Evolutionary conservation across 805 yeast genomes (phyloP).

Genomic region (Grigorovia transvaalensis): DNA sequence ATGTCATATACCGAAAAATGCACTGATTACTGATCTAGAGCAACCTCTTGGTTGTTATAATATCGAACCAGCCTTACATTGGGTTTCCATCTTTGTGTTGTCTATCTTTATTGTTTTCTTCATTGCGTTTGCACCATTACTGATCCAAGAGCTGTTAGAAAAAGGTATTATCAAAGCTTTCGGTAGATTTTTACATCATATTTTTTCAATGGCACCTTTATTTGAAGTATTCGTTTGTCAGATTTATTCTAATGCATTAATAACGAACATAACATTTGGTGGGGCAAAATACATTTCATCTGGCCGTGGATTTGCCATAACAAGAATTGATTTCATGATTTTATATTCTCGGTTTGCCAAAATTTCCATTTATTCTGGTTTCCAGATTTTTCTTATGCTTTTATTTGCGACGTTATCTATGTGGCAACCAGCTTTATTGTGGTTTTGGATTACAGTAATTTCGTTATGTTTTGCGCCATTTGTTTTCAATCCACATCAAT

Average conservation of each 20-base stretch:
- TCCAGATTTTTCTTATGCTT: slow-evolving; percentile 55
- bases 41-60: slow-evolving; percentile 79
- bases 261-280: slow-evolving; percentile 72
- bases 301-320: slow-evolving; percentile 88
- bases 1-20: slow-evolving; percentile 56
- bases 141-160: slow-evolving; percentile 81
- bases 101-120: slow-evolving; percentile 90
- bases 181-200: slow-evolving; percentile 61
- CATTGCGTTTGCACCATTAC: slow-evolving; percentile 79
- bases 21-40: slow-evolving; percentile 64
- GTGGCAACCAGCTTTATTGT: slow-evolving; percentile 67
- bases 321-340: slow-evolving; percentile 60
- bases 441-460: slow-evolving; percentile 64
- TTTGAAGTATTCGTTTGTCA: slow-evolving; percentile 95
- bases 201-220: slow-evolving; percentile 74
- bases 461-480: slow-evolving; percentile 65
- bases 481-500: slow-evolving; percentile 70
- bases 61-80: slow-evolving; percentile 72
- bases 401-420: slow-evolving; percentile 68
- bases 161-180: slow-evolving; percentile 72
- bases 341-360: slow-evolving; percentile 70
- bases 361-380: slow-evolving; percentile 70
- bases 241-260: slow-evolving; percentile 71
- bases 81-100: slow-evolving; percentile 82
- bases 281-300: slow-evolving; percentile 89